phyloP scores from a whole-genome alignment of 2,329 filamentous ascomycete genomes.

The Apiospora koreana region DNA sequence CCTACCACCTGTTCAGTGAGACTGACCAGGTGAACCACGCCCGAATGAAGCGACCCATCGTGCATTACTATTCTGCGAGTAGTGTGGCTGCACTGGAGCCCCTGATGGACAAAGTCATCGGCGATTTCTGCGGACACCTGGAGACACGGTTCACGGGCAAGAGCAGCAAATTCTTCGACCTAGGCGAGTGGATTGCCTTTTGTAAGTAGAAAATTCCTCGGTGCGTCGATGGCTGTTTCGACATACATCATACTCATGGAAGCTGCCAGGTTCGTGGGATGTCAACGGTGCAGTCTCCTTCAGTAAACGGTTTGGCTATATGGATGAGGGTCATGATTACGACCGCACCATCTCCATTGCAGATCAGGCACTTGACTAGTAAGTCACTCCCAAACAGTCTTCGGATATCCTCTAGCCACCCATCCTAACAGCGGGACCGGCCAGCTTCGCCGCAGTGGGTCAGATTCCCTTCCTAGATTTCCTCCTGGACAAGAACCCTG shows the following conservation, averaged over 20 bases:
- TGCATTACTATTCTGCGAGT: constrained; percentile 20
- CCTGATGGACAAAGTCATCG: constrained; percentile 26
- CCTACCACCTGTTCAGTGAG: constrained; percentile 40
- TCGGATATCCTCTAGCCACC: too few relatives aligned
- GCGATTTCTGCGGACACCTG: constrained; percentile 31
- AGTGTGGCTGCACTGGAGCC: constrained; percentile 22
- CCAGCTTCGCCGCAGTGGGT: constrained; percentile 32
- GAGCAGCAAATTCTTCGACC: constrained; percentile 28
- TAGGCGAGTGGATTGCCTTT: constrained; percentile 40
- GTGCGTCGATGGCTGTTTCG: neutral
- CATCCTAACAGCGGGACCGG: constrained; percentile 23
- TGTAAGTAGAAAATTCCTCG: neutral
- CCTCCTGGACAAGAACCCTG: constrained; percentile 38
- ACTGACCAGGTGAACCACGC: constrained; percentile 34
- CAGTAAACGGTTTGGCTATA: constrained; percentile 41
- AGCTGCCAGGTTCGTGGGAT: constrained; percentile 33
- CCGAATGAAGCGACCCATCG: constrained; percentile 37
- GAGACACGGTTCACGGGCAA: constrained; percentile 35
- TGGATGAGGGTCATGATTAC: constrained; percentile 39
- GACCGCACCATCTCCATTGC: constrained; percentile 36
- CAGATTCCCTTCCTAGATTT: constrained; percentile 35
- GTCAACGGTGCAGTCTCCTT: constrained; percentile 45
- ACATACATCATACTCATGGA: neutral
- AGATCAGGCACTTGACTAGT: constrained; percentile 21
- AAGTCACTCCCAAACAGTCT: neutral